Evolutionary conservation across 2,329 filamentous ascomycete genomes (phyloP), one percentile per base, ranked within the genome.

Genomic region (Colletotrichum tropicale): DNA sequence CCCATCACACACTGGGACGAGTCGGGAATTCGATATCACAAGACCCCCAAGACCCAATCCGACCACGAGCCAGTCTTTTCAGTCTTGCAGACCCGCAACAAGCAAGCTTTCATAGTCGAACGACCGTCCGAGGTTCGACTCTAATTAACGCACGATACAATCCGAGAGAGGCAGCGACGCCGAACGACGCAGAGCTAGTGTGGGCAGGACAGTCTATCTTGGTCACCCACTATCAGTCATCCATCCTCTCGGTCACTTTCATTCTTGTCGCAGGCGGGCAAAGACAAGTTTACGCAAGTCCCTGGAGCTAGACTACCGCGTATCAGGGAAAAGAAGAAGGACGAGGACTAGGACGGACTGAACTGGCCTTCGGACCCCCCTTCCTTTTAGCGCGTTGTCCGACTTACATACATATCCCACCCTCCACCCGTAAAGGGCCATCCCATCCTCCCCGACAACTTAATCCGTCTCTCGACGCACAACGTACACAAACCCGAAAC

Each of bases 121-220:
- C 66, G 52, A 75, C 74, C 66, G 61, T 65, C 66, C 71, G 61
- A 70, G 71, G 30, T 66, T 66, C 71, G 62, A 56, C 64, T 74
- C 66, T 70, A 75, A 76, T 75, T 67, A 74, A 75, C 71, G 71
- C 74, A 66, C 74, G 71, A 76, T 70, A 75, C 52, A 76, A 76
- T 55, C 68, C 68, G 68, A 71, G 55, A 71, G 58, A 24, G 58
- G 56, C 16, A 43, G 38, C 55, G 21, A 43, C 66, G 43, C 73
- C 70, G 64, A 68, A 66, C 64, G 64, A 76, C 70, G 64, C 70
- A 76, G 74, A 69, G 43, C 55, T 74, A 38, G 67, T 58, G 67
- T 58, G 18, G 43, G 26, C 34, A 65, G 34, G 65, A 71, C 74
- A 48, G 62, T n/a, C 16, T 60, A 74, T 65, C 70, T 76, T 52